phyloP scores from a whole-genome alignment of 2,329 filamentous ascomycete genomes.

The Alternaria novae-zelandiae region DNA sequence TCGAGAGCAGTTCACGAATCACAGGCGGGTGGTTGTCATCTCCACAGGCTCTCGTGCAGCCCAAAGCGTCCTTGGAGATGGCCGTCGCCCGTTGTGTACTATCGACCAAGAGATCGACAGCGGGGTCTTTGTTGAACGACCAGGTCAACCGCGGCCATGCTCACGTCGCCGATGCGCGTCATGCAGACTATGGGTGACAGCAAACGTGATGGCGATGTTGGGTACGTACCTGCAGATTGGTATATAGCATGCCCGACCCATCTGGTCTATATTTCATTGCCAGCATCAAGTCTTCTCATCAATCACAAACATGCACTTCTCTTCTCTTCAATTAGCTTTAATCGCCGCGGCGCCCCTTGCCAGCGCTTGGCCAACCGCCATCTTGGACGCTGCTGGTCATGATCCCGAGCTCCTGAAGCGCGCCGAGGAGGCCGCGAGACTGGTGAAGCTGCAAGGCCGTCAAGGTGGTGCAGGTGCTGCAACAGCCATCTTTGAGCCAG shows the following conservation, averaged over 20 bases:
- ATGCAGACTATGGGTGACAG: neutral
- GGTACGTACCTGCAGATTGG: neutral
- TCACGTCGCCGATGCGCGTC: neutral
- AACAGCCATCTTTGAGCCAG: conserved; percentile 27
- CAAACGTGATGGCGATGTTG: neutral
- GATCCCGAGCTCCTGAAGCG: conserved; percentile 24
- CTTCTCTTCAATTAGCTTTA: conserved; percentile 14
- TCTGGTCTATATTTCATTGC: neutral
- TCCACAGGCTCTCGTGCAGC: neutral
- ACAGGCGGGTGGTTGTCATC: neutral
- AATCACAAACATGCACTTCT: conserved; percentile 21
- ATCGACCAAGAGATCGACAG: conserved; percentile 3
- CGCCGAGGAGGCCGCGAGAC: conserved; percentile 20
- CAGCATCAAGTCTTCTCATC: neutral
- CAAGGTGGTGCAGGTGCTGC: conserved; percentile 28
- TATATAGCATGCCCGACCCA: neutral
- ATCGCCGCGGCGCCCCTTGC: conserved; percentile 14
- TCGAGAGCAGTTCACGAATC: neutral
- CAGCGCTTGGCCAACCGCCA: conserved; percentile 29
- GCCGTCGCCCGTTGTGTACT: neutral
- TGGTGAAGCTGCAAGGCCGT: conserved; percentile 12
- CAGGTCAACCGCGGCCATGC: neutral
- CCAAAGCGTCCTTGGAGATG: neutral
- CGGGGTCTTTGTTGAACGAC: neutral
- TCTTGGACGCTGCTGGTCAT: conserved; percentile 26